Conservation (phyloP, 2,329 filamentous ascomycete genomes). For the Diaporthe sp. region DNA sequence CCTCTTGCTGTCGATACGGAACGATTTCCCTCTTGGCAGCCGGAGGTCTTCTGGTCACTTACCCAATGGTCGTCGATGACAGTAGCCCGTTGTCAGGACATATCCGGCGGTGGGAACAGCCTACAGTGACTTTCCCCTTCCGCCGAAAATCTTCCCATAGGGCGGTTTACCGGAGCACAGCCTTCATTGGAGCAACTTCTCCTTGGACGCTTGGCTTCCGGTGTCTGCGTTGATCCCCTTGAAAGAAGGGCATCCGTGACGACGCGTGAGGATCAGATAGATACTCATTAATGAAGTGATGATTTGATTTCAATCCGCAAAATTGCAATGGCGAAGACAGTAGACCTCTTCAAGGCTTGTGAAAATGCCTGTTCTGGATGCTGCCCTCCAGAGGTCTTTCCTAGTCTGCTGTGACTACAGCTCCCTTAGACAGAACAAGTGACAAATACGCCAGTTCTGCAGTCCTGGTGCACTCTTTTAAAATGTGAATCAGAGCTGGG, state of each 20-base stretch:
- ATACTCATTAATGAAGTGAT: slow-evolving; percentile 12
- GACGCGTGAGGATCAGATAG: not conserved
- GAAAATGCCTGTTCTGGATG: not conserved
- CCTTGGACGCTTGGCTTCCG: not conserved
- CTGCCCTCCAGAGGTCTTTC: not conserved
- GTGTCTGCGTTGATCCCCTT: not conserved
- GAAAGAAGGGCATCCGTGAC: not conserved
- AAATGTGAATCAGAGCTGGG: not conserved
- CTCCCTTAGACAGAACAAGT: too few relatives aligned
- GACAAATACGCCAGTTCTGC: too few relatives aligned
- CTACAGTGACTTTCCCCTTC: not conserved
- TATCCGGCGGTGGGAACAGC: not conserved
- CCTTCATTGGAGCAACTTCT: not conserved
- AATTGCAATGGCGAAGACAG: not conserved
- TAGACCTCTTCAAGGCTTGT: not conserved
- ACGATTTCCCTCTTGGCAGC: not conserved
- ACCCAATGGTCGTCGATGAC: not conserved
- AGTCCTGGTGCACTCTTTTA: not conserved
- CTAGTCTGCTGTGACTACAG: not conserved
- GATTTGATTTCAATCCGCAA: not conserved
- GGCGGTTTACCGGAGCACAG: not conserved
- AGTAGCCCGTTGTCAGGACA: not conserved
- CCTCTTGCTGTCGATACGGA: not conserved
- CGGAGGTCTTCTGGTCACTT: not conserved
- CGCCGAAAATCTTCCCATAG: not conserved